Evolutionary conservation across 2,329 filamentous ascomycete species (phyloP), one percentile per base, ranked within the genome.

Genomic region (Albophoma yamanashiensis): DNA sequence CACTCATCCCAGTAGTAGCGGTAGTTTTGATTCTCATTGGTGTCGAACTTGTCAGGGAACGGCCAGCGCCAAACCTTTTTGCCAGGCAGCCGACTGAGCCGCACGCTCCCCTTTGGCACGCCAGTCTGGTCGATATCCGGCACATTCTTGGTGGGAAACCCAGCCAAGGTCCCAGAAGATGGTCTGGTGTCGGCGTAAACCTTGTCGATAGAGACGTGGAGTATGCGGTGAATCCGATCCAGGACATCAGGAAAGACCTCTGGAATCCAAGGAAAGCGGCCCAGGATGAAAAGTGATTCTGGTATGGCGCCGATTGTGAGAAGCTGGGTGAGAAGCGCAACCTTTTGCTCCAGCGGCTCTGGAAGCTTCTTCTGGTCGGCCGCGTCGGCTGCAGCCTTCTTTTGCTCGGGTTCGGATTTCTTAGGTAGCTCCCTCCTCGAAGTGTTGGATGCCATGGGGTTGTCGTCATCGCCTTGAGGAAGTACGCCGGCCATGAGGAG

Each of bases 1-100:
- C 94, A 99, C 66, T 97, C 94, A 61, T 96, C 92, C 87, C 94
- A 97, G 73, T 99, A 99, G 71, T 95, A 97, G 40, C 89, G 85
- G 71, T 97, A 97, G 58, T 89, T 84, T n/a, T 82, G 81, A 25
- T 87, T 87, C 65, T 92, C 90, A 59, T 86, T 87, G 34, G 85
- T 85, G 68, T 94, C 90, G 64, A 82, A 82, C 65, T 85, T 87
- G 66, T 96, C 92, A 6, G 91, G 85, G 67, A 89, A 88, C 5
- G 92, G 89, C 93, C 93, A 97, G 62, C 89, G 84, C 64, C 94
- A 78, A 20, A 84, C 80, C 68, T 88, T 89, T 65, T 84, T 85
- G n/a, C 83, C 76, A 3, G 81, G 75, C 34, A 85, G 79, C 58
- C 85, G 79, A 42, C 72, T 77, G 43, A 89, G 76, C 64, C 82